Percentiles rank a stretch among this genome's conserved stretches.
Conservation (phyloP, 352 stramenopile genomes). For the Globisporangium megalacanthum region DNA sequence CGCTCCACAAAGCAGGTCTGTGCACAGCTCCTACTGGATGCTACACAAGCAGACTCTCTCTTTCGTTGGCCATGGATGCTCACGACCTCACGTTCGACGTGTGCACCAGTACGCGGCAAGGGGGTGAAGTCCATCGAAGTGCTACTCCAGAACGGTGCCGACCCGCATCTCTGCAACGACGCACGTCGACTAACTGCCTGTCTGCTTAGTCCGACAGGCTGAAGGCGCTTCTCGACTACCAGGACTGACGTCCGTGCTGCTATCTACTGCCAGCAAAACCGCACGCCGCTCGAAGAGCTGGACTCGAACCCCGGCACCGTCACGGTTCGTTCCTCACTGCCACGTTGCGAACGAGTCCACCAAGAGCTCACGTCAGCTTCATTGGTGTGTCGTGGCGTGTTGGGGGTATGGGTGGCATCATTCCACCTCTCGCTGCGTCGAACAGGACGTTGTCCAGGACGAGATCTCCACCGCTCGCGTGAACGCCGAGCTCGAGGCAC, state of each 20-base stretch:
- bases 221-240: no score
- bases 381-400: no score
- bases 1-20: conserved; percentile 81
- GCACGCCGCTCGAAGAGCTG: conserved; percentile 57
- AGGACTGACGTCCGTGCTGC: background rate
- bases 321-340: conserved; percentile 17
- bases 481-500: conserved; percentile 12
- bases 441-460: conserved; percentile 5
- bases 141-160: conserved; percentile 52
- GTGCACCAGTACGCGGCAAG: conserved; percentile 29
- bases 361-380: no score
- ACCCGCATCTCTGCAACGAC: conserved; percentile 57
- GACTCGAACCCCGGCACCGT: conserved; percentile 22
- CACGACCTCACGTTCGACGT: no score
- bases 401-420: no score
- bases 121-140: conserved; percentile 51
- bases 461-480: conserved; percentile 14
- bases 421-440: background rate
- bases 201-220: no score
- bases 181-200: conserved; percentile 15
- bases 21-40: background rate
- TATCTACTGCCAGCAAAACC: conserved; percentile 42
- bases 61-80: no score
- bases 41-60: no score
- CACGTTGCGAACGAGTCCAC: background rate